Evolutionary conservation across 148 eudicot genomes (phyloP).

Genomic region (Fallopia convolvulus): DNA sequence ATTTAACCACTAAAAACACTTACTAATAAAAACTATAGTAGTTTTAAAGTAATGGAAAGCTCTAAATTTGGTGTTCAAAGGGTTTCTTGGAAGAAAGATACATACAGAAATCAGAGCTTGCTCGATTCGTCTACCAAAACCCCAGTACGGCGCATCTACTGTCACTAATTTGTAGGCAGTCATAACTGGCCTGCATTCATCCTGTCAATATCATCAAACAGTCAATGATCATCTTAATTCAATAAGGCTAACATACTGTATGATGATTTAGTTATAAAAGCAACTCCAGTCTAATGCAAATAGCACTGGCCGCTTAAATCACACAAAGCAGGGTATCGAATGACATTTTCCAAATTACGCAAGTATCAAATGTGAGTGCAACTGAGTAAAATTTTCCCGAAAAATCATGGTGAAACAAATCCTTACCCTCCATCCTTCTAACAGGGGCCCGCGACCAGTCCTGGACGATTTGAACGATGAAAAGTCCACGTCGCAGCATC

Average conservation of each 20-base stretch:
- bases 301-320: not conserved
- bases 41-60: not conserved
- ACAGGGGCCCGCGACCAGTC: slow-evolving; percentile 61
- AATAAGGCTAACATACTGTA: not conserved
- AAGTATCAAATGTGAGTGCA: not conserved
- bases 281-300: not conserved
- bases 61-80: not conserved
- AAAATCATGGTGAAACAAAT: not conserved
- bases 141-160: slow-evolving; percentile 67
- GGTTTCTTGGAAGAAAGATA: not conserved
- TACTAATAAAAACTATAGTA: not conserved
- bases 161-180: slow-evolving; percentile 72
- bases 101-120: slow-evolving; percentile 51
- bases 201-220: slow-evolving; percentile 22
- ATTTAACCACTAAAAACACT: not conserved
- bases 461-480: slow-evolving; percentile 43
- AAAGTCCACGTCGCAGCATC: slow-evolving; percentile 33
- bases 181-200: slow-evolving; percentile 45
- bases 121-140: slow-evolving; percentile 52
- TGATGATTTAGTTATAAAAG: not conserved
- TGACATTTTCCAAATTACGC: not conserved
- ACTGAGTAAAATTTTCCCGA: not conserved
- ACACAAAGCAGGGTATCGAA: not conserved
- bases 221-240: not conserved
- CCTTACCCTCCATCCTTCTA: slow-evolving; percentile 60